Evolutionary conservation across 192 early-diverging fungal species (phyloP).

Genomic region (Spinellus fusiger): DNA sequence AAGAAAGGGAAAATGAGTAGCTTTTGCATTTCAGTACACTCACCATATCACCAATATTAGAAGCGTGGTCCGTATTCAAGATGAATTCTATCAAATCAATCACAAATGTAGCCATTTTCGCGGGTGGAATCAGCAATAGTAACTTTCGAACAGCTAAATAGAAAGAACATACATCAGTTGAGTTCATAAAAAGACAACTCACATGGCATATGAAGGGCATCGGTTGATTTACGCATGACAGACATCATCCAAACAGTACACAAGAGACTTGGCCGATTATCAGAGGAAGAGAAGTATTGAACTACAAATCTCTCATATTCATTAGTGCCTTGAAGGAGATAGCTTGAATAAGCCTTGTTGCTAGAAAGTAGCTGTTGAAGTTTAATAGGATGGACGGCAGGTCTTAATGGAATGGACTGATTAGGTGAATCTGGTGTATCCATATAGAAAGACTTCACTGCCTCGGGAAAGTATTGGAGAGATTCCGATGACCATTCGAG

Average conservation of each 20-base stretch:
- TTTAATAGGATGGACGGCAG: slow-evolving; percentile 4
- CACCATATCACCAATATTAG: slow-evolving; percentile 16
- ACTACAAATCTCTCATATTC: slow-evolving; percentile 31
- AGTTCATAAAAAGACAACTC: slow-evolving; percentile 5
- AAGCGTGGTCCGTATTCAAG: slow-evolving; percentile 30
- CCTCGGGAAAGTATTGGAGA: slow-evolving; percentile 47
- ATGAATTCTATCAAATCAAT: slow-evolving; percentile 64
- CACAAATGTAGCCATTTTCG: slow-evolving; percentile 65
- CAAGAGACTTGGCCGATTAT: slow-evolving; percentile 60
- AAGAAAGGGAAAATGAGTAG: not conserved
- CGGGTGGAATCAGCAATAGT: slow-evolving; percentile 61
- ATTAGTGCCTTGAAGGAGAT: slow-evolving; percentile 22
- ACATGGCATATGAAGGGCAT: slow-evolving; percentile 25
- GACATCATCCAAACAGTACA: slow-evolving; percentile 58
- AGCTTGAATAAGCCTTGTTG: slow-evolving; percentile 20
- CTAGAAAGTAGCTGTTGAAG: slow-evolving; percentile 15
- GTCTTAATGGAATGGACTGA: slow-evolving; percentile 3
- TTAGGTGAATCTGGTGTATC: slow-evolving; percentile 10
- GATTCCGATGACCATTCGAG: slow-evolving; percentile 50
- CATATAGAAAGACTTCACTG: slow-evolving; percentile 39
- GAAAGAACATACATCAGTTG: not conserved
- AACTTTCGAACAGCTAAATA: slow-evolving; percentile 51
- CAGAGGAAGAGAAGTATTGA: slow-evolving; percentile 51
- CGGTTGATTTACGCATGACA: slow-evolving; percentile 34
- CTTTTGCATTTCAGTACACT: not conserved